Conservation (phyloP, 225 moss, liverwort and hornwort genomes). For the Climacium dendroides region DNA sequence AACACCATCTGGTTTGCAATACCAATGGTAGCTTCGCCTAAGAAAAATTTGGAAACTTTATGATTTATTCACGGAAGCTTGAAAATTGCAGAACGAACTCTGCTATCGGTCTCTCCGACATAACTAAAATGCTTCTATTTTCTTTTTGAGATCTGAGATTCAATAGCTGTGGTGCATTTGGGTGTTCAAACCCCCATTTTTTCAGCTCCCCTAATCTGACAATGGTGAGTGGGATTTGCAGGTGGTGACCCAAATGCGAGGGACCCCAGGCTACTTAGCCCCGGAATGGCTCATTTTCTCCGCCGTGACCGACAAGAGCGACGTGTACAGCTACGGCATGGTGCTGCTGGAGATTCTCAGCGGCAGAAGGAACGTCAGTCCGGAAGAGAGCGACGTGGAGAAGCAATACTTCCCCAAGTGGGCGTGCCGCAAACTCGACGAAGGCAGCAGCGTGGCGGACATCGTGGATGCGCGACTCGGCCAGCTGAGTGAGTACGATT, state of each 20-base stretch:
- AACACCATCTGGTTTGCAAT: not conserved
- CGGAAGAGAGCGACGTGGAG: constrained; percentile 26
- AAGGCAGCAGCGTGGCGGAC: constrained; percentile 29
- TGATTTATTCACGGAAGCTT: not conserved
- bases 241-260: constrained; percentile 65
- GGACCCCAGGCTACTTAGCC: constrained; percentile 61
- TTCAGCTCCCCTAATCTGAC: not conserved
- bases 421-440: constrained; percentile 27
- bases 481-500: not conserved
- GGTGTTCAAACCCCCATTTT: not conserved
- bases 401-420: constrained; percentile 57
- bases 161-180: not conserved
- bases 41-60: too few relatives aligned
- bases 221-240: not conserved
- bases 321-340: constrained; percentile 70
- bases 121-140: not conserved
- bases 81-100: not conserved
- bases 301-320: constrained; percentile 58
- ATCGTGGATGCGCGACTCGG: constrained; percentile 24
- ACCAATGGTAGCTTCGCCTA: not conserved
- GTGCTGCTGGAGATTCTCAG: constrained; percentile 56
- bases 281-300: constrained; percentile 59
- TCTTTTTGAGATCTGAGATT: not conserved
- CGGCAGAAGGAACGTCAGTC: constrained; percentile 33
- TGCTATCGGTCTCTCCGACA: not conserved